Evolutionary conservation across 352 stramenopile genomes (phyloP), one percentile per base, ranked within the genome.

Genomic region (Phytophthora cactorum): DNA sequence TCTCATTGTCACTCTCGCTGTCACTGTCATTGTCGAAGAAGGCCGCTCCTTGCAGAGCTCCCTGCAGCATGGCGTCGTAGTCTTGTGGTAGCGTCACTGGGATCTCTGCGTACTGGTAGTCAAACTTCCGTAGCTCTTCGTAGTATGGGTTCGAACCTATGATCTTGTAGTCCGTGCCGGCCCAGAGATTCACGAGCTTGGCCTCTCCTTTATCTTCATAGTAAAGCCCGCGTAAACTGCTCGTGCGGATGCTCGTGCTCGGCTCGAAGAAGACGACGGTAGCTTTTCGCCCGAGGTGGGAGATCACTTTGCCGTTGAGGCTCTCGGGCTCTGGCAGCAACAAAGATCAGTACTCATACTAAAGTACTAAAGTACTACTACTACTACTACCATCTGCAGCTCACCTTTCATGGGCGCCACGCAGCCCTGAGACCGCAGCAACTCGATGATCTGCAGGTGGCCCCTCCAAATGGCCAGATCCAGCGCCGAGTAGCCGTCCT

Each of bases 11-110:
- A 44, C 86, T 88, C 59, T 92, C 86, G 41, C 79, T 89, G 66
- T 92, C 86, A 55, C 81, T 87, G 41, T 92, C 82, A 45, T 94
- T 89, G 56, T 94, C 84, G n/a, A 94, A 89, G 68, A 92, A 91
- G 6, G 84, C 86, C 17, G 86, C 77, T 39, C 84, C 86, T 63
- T 94, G 82, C 31, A 92, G 73, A 41, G 86, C 77, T 17, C 84
- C 86, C 51, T 94, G 81, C 31, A 92, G 70, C 64, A 91, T 81
- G 22, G 75, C 81, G 45, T 90, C 83, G 57, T 87, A 88, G 28
- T 78, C 70, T 27, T 83, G 57, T 2, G 68, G 65, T 22, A 73
- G 41, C 8, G 81, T 69, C 34, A 79, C 64, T 1, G 81, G 78
- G 55, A 90, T 88, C 50, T 91, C 86, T 7, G 81, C 78, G 47